Conservation (phyloP, 257 asterid genomes). For the Nicotiana obtusifolia region DNA sequence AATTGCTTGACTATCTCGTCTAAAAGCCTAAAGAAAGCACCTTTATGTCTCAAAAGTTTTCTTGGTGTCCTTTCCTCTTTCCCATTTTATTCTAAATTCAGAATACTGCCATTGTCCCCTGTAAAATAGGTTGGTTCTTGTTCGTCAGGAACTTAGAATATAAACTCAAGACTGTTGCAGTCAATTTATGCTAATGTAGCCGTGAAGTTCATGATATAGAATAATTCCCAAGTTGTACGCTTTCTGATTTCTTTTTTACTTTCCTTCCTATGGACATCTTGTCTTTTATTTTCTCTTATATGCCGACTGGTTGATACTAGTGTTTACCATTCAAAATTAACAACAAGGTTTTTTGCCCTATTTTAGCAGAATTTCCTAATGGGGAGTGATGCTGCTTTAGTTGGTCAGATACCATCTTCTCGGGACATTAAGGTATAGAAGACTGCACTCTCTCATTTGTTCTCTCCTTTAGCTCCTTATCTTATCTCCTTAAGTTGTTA, state of each 20-base stretch:
- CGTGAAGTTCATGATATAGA: neutral
- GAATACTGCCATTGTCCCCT: neutral
- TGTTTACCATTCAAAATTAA: neutral
- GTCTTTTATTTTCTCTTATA: neutral
- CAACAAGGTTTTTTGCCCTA: no score
- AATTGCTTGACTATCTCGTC: neutral
- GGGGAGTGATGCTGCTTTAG: constrained; percentile 43
- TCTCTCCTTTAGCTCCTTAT: neutral
- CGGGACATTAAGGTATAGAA: constrained; percentile 53
- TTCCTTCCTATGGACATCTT: neutral
- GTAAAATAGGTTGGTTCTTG: neutral
- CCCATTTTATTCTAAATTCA: neutral
- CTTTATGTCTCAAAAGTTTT: neutral
- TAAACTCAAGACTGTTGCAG: neutral
- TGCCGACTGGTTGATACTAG: neutral
- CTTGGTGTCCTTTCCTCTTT: neutral
- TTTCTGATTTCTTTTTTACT: neutral
- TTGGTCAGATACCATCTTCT: constrained; percentile 29
- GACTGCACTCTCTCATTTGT: neutral
- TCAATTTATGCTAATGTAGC: neutral
- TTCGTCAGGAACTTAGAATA: neutral
- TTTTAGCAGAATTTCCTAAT: constrained; percentile 25
- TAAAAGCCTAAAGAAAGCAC: neutral
- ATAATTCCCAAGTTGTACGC: neutral
- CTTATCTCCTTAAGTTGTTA: neutral